These are phyloP conservation scores for Mycena rosella DNA, from an alignment of 768 basidiomycete genomes.

Conservation along the genomic window DNA sequence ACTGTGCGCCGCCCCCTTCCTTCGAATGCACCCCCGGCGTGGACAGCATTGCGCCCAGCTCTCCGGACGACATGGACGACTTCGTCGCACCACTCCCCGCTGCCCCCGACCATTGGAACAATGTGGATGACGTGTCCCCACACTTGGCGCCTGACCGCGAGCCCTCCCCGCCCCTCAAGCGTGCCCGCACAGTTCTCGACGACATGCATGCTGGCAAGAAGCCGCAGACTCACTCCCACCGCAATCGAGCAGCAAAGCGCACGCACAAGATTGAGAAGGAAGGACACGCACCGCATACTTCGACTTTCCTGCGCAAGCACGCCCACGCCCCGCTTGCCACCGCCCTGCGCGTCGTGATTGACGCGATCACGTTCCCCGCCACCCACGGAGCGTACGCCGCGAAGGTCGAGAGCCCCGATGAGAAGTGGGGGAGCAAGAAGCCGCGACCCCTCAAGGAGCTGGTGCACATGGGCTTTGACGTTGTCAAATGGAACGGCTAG, in stretches of 20 bases:
- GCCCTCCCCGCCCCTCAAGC: neutral
- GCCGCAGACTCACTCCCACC: too few relatives aligned
- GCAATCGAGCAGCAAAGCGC: too few relatives aligned
- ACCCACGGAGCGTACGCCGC: neutral
- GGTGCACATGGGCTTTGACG: too few relatives aligned
- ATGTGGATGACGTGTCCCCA: neutral
- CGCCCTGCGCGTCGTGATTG: neutral
- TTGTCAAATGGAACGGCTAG: too few relatives aligned
- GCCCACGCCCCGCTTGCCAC: neutral
- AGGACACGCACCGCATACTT: neutral
- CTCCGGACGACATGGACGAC: neutral
- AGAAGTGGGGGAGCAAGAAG: neutral
- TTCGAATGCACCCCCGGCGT: too few relatives aligned
- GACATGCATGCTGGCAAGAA: too few relatives aligned
- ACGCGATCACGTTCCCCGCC: neutral
- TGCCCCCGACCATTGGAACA: neutral
- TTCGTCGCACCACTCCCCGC: neutral
- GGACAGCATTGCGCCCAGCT: too few relatives aligned
- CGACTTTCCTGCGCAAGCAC: neutral
- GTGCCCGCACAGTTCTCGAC: too few relatives aligned
- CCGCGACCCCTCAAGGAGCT: too few relatives aligned
- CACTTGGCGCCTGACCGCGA: neutral
- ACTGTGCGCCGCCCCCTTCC: too few relatives aligned
- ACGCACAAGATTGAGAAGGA: too few relatives aligned
- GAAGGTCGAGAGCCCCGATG: neutral